Conservation (phyloP, 129 eudicot species). For the Heracleum sosnowskyi region DNA sequence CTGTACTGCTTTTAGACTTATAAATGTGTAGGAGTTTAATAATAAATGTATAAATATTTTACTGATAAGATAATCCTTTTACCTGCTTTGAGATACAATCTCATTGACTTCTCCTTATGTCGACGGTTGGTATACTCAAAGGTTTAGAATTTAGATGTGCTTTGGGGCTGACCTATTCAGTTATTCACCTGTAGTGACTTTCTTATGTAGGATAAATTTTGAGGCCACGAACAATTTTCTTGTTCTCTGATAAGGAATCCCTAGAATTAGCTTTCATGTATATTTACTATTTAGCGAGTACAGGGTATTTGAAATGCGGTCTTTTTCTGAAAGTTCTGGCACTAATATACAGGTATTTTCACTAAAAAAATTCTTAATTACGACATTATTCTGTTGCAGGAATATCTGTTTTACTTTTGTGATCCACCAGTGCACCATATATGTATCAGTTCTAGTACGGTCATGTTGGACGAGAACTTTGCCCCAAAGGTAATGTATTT, state of each 20-base stretch:
- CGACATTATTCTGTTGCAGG: slow-evolving; percentile 31
- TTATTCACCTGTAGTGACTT: background rate
- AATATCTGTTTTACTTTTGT: slow-evolving; percentile 74
- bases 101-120: background rate
- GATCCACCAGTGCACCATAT: slow-evolving; percentile 77
- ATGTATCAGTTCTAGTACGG: slow-evolving; percentile 67
- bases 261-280: background rate
- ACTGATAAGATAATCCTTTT: background rate
- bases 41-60: background rate
- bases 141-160: background rate
- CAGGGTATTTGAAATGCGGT: background rate
- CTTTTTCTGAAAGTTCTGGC: background rate
- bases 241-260: background rate
- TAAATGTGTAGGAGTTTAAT: background rate
- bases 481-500: slow-evolving; percentile 50
- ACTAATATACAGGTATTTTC: background rate
- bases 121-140: background rate
- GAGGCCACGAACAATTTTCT: background rate
- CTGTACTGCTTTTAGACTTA: background rate
- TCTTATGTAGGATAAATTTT: background rate
- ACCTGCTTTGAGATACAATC: background rate
- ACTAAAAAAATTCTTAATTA: background rate
- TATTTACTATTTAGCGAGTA: background rate
- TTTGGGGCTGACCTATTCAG: background rate
- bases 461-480: slow-evolving; percentile 83